Conservation (phyloP, 768 basidiomycete genomes). For the Lactarius trivialis region DNA sequence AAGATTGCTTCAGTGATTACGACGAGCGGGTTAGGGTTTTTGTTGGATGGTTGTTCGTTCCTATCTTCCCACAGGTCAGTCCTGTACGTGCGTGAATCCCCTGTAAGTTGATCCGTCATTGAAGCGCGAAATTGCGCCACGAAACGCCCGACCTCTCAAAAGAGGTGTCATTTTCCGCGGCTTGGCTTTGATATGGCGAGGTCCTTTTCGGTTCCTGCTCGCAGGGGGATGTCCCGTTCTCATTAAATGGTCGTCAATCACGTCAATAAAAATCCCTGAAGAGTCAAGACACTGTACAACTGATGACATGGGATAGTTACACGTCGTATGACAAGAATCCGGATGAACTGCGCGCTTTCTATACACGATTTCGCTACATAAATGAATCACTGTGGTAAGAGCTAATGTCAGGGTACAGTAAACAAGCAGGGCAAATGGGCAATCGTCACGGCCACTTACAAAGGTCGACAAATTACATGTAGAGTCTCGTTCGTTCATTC, state of each 20-base stretch:
- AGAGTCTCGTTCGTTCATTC: not conserved
- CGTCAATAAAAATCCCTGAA: not conserved
- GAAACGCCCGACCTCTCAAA: too few species aligned
- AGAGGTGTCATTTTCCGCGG: too few species aligned
- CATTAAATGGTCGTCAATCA: not conserved
- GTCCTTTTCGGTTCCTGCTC: not conserved
- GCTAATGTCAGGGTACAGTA: not conserved
- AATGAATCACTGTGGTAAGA: not conserved
- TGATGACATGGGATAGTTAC: not conserved
- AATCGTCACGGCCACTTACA: not conserved
- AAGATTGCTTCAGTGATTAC: too few species aligned
- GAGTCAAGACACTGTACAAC: not conserved
- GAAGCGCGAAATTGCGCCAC: too few species aligned
- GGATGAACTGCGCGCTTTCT: not conserved
- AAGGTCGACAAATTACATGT: not conserved
- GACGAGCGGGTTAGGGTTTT: too few species aligned
- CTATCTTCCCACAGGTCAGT: too few species aligned
- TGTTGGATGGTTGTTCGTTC: too few species aligned
- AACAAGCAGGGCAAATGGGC: not conserved
- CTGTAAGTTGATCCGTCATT: too few species aligned
- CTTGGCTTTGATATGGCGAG: too few species aligned
- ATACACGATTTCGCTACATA: not conserved
- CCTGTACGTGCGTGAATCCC: too few species aligned
- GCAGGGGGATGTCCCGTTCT: not conserved
- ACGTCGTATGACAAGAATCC: not conserved